These are phyloP conservation scores for Nepenthes gracilis DNA, from an alignment of 148 eudicot genomes.

Conservation along the genomic window DNA sequence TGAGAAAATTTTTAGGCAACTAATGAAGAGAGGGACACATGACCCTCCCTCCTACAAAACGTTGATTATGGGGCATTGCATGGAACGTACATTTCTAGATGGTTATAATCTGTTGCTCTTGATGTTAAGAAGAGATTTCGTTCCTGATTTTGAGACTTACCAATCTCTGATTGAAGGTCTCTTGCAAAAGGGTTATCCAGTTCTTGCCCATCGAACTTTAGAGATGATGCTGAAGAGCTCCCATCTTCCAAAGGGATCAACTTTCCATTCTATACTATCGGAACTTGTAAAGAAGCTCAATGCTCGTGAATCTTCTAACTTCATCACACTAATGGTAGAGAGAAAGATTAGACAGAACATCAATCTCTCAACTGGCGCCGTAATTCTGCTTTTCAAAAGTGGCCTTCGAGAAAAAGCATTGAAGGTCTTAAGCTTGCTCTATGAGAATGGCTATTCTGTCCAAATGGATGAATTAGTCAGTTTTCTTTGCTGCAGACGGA, in stretches of 20 bases:
- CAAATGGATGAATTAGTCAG: constrained; percentile 18
- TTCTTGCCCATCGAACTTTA: constrained; percentile 24
- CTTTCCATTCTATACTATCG: constrained; percentile 21
- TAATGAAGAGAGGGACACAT: constrained; percentile 32
- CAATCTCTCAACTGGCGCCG: constrained; percentile 19
- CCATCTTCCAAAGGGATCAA: constrained; percentile 22
- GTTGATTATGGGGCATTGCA: constrained; percentile 36
- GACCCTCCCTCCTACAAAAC: constrained; percentile 28
- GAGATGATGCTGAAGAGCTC: constrained; percentile 30
- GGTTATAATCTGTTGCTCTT: constrained; percentile 22
- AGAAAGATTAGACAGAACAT: constrained; percentile 27
- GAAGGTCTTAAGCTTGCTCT: constrained; percentile 14
- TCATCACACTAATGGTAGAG: constrained; percentile 29
- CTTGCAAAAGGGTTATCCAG: constrained; percentile 14
- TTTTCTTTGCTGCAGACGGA: constrained; percentile 18
- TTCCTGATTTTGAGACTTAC: constrained; percentile 22
- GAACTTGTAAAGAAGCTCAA: constrained; percentile 17
- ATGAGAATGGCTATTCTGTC: constrained; percentile 24
- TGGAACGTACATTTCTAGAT: constrained; percentile 23
- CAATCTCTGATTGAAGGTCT: constrained; percentile 26
- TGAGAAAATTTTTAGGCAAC: constrained; percentile 28
- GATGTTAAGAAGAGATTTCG: constrained; percentile 33
- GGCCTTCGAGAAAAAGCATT: constrained; percentile 20
- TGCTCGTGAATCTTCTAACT: constrained; percentile 20
- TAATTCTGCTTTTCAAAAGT: constrained; percentile 17